These are phyloP conservation scores for Starmera quercuum DNA, from an alignment of 805 yeast genomes.

Conservation along the genomic window DNA sequence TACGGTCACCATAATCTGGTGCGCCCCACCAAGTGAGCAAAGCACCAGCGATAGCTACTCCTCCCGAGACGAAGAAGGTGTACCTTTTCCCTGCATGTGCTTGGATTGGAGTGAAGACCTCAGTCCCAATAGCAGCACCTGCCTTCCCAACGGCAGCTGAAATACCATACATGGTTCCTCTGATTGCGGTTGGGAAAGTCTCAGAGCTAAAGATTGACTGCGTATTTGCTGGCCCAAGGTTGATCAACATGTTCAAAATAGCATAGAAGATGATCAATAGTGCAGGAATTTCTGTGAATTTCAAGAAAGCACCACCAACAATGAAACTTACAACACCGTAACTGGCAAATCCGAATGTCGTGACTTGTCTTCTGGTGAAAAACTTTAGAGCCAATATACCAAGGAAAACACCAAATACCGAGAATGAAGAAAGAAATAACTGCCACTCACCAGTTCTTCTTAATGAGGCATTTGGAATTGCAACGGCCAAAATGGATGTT, in stretches of 20 bases:
- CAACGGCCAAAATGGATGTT: conserved; percentile 36
- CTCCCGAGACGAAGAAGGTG: conserved; percentile 43
- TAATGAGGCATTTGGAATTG: conserved; percentile 24
- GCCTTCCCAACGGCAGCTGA: conserved; percentile 45
- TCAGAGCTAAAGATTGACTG: conserved; percentile 39
- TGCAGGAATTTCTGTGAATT: conserved; percentile 17
- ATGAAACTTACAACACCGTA: conserved; percentile 36
- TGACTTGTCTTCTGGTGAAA: conserved; percentile 4
- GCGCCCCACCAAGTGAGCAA: conserved; percentile 32
- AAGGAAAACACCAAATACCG: conserved; percentile 5
- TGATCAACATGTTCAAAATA: conserved; percentile 34
- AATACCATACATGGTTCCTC: conserved; percentile 41
- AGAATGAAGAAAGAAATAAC: conserved; percentile 6
- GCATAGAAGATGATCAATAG: conserved; percentile 39
- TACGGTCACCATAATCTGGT: conserved; percentile 38
- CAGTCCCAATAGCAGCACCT: conserved; percentile 45
- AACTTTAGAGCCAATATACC: conserved; percentile 1
- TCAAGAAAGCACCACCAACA: conserved; percentile 34
- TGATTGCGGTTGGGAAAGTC: conserved; percentile 40
- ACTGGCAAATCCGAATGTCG: conserved; percentile 4
- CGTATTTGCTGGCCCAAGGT: conserved; percentile 41
- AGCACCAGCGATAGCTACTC: conserved; percentile 17
- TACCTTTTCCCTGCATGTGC: conserved; percentile 32
- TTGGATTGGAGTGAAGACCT: conserved; percentile 39
- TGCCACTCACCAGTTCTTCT: conserved; percentile 8